Conservation (phyloP, 2,329 filamentous ascomycete genomes). For the Aurifilum marmelostoma region DNA sequence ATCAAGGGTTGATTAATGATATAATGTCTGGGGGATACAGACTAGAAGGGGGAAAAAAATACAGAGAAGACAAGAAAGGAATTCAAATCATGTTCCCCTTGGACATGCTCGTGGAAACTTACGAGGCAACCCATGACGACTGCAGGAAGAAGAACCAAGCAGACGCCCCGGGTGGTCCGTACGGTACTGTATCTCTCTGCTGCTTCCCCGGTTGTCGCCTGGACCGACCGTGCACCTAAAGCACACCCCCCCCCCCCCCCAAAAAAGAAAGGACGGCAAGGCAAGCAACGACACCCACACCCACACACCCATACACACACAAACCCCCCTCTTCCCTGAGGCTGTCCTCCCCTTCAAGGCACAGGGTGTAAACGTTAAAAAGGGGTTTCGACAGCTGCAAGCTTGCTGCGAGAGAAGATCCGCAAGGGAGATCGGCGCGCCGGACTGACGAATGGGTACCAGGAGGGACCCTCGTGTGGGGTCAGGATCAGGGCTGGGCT, state of each 20-base stretch:
- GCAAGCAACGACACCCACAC: not conserved
- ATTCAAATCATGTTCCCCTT: conserved; percentile 4
- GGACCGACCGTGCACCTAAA: not conserved
- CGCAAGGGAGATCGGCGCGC: conserved; percentile 12
- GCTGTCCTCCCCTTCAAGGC: too few relatives aligned
- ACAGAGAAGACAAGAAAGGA: not conserved
- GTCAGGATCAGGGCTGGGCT: not conserved
- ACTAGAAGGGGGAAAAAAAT: too few relatives aligned
- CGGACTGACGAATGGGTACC: conserved; percentile 1
- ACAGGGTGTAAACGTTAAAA: conserved; percentile 3
- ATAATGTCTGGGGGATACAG: not conserved
- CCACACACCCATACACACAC: not conserved
- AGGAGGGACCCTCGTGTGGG: not conserved
- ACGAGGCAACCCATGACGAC: conserved; percentile 30
- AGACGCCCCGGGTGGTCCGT: conserved; percentile 23
- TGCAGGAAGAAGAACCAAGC: conserved; percentile 1
- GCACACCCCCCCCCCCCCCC: too few relatives aligned
- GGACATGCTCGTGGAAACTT: conserved; percentile 21
- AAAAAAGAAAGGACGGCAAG: too few relatives aligned
- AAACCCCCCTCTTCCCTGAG: too few relatives aligned
- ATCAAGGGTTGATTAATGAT: not conserved
- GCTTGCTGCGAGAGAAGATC: conserved; percentile 4
- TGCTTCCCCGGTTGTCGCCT: too few relatives aligned
- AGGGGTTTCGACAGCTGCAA: conserved; percentile 13
- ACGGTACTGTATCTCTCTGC: conserved; percentile 15